Base-by-base conservation (phyloP, 2,329 filamentous ascomycete genomes). In the Diaporthe helianthi region DNA sequence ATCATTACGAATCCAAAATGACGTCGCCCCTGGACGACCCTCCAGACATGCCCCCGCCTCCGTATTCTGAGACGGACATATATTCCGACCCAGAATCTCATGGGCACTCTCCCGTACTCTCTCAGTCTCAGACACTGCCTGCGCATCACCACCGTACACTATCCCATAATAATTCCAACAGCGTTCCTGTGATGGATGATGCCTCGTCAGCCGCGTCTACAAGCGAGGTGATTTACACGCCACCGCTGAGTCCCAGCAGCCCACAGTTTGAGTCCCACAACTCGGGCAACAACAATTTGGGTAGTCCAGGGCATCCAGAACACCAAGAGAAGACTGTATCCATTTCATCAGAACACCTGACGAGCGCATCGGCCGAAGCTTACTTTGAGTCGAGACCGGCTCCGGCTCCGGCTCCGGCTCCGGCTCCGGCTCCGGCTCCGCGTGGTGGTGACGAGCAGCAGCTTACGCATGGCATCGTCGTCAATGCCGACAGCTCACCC, bases 51-150 rank as follows among this genome's bases (percentile, higher is more conserved):
- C 84, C 86, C 24, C 86, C 86, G 51, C 86, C 86, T 5, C 87
- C 87, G 7, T 89, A 89, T 73, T 83, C 83, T 47, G 86, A 87
- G 76, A 87, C 84, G 19, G 86, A 89, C 75, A 82, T 86, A 46
- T 86, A 83, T 78, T 87, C 85, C 17, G 79, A 75, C 13, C 29
- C 41, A 24, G 58, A 31, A 61, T 78, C 83, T 4, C 79, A 79
- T 51, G 61, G 67, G 26, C 66, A 29, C 15, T 71, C 69, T 41
- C 69, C 36, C 74, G 73, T 46, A 65, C 69, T 67, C 66, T 49
- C 31, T 19, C 69, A 68, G 13, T 73, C 75, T 7, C 67, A 70
- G 67, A 68, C 74, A 72, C 64, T 76, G 75, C 64, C 73, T 73
- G 73, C 64, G 74, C 73, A 68, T 73, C 66, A 73, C 72, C 66